phyloP scores from a whole-genome alignment of 176 grass and related monocot genomes.

The Triticum turgidum region DNA sequence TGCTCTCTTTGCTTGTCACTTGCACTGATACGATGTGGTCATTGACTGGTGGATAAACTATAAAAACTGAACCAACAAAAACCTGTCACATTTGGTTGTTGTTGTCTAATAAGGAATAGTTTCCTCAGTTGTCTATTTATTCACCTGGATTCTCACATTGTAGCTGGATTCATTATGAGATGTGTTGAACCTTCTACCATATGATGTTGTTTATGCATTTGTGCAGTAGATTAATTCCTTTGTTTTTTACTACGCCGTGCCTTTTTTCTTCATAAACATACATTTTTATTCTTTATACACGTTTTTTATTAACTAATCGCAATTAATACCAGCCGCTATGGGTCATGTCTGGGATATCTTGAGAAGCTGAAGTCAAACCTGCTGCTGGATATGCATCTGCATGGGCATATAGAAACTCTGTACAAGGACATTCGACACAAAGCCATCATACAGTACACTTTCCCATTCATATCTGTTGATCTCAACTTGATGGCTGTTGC shows the following conservation, averaged over 20 bases:
- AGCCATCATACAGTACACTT: constrained; percentile 88
- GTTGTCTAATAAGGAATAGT: background rate
- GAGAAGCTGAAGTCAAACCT: constrained; percentile 53
- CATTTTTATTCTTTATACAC: background rate
- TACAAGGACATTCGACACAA: constrained; percentile 84
- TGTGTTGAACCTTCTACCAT: background rate
- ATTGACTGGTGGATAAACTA: background rate
- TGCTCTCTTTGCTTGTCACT: too few species aligned
- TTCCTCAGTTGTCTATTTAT: background rate
- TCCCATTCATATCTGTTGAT: constrained; percentile 97
- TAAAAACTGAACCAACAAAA: background rate
- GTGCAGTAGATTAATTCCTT: background rate
- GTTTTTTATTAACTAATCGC: constrained; percentile 15
- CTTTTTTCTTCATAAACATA: background rate
- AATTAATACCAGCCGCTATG: constrained; percentile 29
- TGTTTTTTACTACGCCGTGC: background rate
- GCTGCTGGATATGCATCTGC: constrained; percentile 45
- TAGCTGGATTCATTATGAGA: background rate
- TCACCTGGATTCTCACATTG: background rate
- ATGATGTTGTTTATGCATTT: background rate
- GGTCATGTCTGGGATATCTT: constrained; percentile 41
- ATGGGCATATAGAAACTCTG: constrained; percentile 50
- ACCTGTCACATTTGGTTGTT: background rate
- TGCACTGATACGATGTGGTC: background rate
- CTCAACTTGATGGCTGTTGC: constrained; percentile 84